These are phyloP conservation scores for Myotisia sp. DNA, from an alignment of 2,329 filamentous ascomycete species.

Conservation along the genomic window DNA sequence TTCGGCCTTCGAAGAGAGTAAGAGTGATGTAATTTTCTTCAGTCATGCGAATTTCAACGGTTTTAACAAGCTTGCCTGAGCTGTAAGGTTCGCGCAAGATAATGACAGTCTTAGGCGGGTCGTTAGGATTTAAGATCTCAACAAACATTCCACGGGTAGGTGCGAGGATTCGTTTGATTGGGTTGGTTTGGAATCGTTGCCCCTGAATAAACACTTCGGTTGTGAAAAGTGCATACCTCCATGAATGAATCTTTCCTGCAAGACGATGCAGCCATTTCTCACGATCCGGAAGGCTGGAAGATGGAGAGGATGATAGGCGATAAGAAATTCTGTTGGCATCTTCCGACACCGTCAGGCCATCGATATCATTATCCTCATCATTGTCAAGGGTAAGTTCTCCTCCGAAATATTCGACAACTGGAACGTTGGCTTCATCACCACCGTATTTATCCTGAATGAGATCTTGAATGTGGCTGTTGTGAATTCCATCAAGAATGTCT, in stretches of 20 bases:
- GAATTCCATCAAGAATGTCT: conserved; percentile 83
- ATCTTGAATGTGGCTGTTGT: conserved; percentile 69
- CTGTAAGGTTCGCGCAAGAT: conserved; percentile 74
- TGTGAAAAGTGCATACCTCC: conserved; percentile 88
- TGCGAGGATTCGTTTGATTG: conserved; percentile 78
- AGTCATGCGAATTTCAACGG: conserved; percentile 67
- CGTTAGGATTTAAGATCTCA: conserved; percentile 69
- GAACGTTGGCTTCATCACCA: conserved; percentile 58
- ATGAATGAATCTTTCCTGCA: conserved; percentile 72
- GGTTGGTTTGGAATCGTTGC: conserved; percentile 94
- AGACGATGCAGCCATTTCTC: conserved; percentile 81
- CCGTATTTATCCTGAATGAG: conserved; percentile 69
- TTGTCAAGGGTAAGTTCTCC: conserved; percentile 60
- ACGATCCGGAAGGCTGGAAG: conserved; percentile 57
- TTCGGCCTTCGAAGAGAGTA: conserved; percentile 86
- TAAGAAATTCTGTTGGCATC: conserved; percentile 70
- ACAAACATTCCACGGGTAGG: conserved; percentile 77
- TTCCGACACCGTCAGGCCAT: conserved; percentile 71
- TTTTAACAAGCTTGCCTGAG: conserved; percentile 74
- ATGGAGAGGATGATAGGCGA: conserved; percentile 62
- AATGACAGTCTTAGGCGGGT: conserved; percentile 71
- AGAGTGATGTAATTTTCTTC: conserved; percentile 68
- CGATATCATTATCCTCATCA: conserved; percentile 60
- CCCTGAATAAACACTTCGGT: conserved; percentile 90
- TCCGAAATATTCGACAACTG: conserved; percentile 86